phyloP scores from a whole-genome alignment of 371 early-diverging fungal genomes.

The Mortierella sp. region DNA sequence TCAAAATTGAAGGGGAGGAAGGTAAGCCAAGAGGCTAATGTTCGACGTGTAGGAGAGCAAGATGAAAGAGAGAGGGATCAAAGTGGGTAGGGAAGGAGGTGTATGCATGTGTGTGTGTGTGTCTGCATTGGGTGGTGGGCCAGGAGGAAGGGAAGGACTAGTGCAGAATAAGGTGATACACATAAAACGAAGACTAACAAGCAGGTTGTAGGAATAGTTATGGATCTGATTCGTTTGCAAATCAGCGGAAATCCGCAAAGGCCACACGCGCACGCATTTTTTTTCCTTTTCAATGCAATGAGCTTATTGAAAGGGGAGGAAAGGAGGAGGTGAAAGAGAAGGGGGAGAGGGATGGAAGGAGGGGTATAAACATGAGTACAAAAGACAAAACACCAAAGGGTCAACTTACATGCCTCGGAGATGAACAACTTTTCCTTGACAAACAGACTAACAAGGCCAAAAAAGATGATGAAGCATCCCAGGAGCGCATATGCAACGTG shows the following conservation, averaged over 20 bases:
- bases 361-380: background rate
- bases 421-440: conserved; percentile 93
- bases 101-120: background rate
- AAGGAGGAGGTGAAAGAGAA: background rate
- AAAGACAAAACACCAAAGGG: background rate
- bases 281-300: background rate
- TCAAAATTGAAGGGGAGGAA: conserved; percentile 6
- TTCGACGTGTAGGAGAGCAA: background rate
- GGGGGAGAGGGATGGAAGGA: background rate
- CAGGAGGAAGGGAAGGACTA: conserved; percentile 5
- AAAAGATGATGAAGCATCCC: conserved; percentile 89
- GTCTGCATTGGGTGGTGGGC: background rate
- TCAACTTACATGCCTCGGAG: conserved; percentile 86
- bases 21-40: background rate
- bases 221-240: background rate
- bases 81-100: background rate
- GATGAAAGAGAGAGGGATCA: background rate
- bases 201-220: background rate
- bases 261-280: background rate
- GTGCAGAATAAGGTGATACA: background rate
- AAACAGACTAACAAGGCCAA: conserved; percentile 92
- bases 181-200: background rate
- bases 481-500: conserved; percentile 63
- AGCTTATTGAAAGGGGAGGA: background rate
- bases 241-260: background rate